Evolutionary conservation across 2,329 filamentous ascomycete species (phyloP), one percentile per base, ranked within the genome.

Genomic region (Aspergillus tamarii): DNA sequence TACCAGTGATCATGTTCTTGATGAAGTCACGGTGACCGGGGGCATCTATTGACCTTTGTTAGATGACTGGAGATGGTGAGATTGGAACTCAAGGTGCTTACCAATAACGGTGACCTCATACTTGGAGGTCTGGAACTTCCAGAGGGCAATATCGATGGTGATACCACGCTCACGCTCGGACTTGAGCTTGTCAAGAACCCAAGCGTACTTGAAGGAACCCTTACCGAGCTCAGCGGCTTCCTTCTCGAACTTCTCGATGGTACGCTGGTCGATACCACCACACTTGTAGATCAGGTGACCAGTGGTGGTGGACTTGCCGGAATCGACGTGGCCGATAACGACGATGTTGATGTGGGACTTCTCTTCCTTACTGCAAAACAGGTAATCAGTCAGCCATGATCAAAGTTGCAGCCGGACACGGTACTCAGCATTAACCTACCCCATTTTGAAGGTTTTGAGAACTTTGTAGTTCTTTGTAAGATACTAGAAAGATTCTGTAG

Each of bases 1-100:
- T 98, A 94, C 95, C 95, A 91, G 95, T 98, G 85, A 99, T 99
- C 95, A 99, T 99, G 94, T 98, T 99, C 94, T 99, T 99, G 93
- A 99, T 98, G 90, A 98, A 99, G 83, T 99, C 95, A 95, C 95
- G 94, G 87, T 99, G 95, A 86, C 95, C 95, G 80, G 95, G 95
- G 84, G 95, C 95, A 81, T 99, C 92, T 91, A 74, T 11, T 54
- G 69, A 60, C 0, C 60, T 48, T 1, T 39, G 60, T 71, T 65
- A 74, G 71, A 52, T 32, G 16, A 7, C 11, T 34, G 8, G 56
- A 50, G 55, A n/a, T 9, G 28, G 1, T 45, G 2, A 10, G 4
- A 12, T 10, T 52, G 10, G 12, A 14, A 8, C 28, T 11, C 23
- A 12, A 34, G 26, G 11, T 28, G 19, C 88, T 76, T 89, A 93